Percentiles rank a stretch among this genome's conserved stretches.
These are phyloP conservation scores for Arabidopsis arenosa DNA, from an alignment of 345 rosid species.

Conservation along the genomic window DNA sequence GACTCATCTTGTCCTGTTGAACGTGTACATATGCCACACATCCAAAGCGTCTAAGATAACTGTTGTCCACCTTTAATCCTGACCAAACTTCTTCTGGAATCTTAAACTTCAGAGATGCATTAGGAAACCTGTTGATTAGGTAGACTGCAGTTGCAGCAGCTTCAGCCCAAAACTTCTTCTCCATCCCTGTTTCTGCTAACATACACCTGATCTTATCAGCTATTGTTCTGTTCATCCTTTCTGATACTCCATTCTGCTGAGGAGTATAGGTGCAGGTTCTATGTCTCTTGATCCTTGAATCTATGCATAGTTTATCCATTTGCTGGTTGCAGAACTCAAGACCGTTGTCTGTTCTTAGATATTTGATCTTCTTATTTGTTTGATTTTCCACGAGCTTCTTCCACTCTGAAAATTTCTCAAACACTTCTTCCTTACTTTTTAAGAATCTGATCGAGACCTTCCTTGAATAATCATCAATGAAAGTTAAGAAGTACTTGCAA, in stretches of 20 bases:
- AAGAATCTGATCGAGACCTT: neutral
- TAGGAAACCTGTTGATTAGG: neutral
- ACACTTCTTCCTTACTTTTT: neutral
- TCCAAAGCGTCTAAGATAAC: neutral
- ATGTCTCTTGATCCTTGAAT: neutral
- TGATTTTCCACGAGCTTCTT: neutral
- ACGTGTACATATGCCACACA: neutral
- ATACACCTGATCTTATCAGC: neutral
- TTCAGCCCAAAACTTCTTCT: neutral
- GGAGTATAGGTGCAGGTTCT: neutral
- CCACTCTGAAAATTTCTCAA: neutral
- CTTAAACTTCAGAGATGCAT: neutral
- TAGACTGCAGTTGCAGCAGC: neutral
- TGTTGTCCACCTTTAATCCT: neutral
- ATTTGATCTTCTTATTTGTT: neutral
- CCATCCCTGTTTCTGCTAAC: neutral
- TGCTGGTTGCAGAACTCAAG: neutral
- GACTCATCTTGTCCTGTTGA: neutral
- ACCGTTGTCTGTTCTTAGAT: neutral
- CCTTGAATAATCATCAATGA: neutral
- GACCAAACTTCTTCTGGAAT: neutral
- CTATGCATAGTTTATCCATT: neutral
- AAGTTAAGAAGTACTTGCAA: neutral
- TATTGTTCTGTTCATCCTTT: constrained; percentile 15
- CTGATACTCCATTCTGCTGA: neutral